Percentiles rank a stretch among this genome's conserved stretches.
Evolutionary conservation across 2,329 filamentous ascomycete species (phyloP).

Genomic region (Mycogone perniciosa): DNA sequence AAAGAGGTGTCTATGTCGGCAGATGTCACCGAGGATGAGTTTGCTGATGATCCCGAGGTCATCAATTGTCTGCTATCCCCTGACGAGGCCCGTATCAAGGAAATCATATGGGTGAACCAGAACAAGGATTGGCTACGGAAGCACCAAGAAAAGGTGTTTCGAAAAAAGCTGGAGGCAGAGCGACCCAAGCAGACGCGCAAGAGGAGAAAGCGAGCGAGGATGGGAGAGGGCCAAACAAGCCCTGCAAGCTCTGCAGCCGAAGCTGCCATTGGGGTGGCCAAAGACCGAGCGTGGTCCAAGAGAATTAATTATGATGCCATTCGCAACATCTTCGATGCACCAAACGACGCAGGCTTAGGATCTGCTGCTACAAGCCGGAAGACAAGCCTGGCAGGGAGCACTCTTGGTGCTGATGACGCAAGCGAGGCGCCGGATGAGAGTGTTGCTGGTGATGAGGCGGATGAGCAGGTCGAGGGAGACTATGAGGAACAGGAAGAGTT

Average conservation of each 20-base stretch:
- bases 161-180: conserved; percentile 58
- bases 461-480: conserved; percentile 29
- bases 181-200: conserved; percentile 53
- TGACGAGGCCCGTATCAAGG: conserved; percentile 74
- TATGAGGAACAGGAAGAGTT: conserved; percentile 30
- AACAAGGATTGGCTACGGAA: conserved; percentile 90
- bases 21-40: conserved; percentile 72
- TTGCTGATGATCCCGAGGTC: conserved; percentile 85
- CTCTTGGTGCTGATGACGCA: conserved; percentile 28
- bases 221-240: conserved; percentile 58
- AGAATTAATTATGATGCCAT: conserved; percentile 69
- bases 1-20: conserved; percentile 51
- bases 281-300: conserved; percentile 62
- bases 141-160: conserved; percentile 77
- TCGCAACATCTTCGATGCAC: conserved; percentile 48
- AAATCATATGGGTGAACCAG: conserved; percentile 87
- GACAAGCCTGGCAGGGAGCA: conserved; percentile 33
- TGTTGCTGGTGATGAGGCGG: conserved; percentile 29
- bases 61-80: conserved; percentile 67
- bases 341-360: conserved; percentile 37
- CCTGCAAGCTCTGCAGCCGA: conserved; percentile 63
- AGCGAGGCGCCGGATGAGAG: conserved; percentile 31
- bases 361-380: conserved; percentile 45
- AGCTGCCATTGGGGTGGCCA: conserved; percentile 61
- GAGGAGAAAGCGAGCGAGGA: conserved; percentile 48